Evolutionary conservation across 352 stramenopile genomes (phyloP), one percentile per base, ranked within the genome.

Genomic region (Globisporangium middletonii): DNA sequence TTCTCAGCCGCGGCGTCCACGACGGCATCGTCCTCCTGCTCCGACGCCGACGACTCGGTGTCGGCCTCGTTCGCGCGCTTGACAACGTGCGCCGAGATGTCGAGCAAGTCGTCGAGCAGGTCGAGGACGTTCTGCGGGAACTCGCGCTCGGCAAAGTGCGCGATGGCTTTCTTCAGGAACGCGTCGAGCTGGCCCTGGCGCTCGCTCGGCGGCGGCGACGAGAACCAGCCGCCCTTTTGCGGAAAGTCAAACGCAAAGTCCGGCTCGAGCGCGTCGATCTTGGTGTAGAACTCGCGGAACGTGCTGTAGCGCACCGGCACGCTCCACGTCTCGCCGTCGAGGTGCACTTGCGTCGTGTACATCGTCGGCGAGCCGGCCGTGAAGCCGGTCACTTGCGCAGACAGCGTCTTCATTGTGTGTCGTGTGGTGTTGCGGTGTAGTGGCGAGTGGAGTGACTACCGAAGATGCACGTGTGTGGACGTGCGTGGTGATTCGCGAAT

Each of bases 221-320:
- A 88, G 69, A 87, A 89, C 30, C 88, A 58, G 23, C 64, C 57
- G 38, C 78, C 73, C 52, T 89, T 89, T 56, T 75, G 72, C 0
- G 81, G 81, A 58, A 91, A 89, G 3, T 76, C 59, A 50, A 83
- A 84, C 2, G 57, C 62, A 49, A 89, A 88, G 53, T 72, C 55
- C 44, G 67, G 69, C 51, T 88, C 79, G 9, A 79, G 38, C 5
- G 65, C 68, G 11, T 69, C 48, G 49, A 91, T 66, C 11, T 72
- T 68, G 55, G 41, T 55, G 68, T 91, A 88, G 55, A 83, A 83
- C 26, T 68, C 58, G 53, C 69, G 72, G 65, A 88, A 89, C 8
- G 70, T 72, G 63, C 71, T 84, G 68, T 89, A 91, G 52, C 81
- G 81, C 41, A 91, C 64, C 6, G 43, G 58, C 19, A 91, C 60